Evolutionary conservation across 2,329 filamentous ascomycete species (phyloP).

Genomic region (Botrytis hyacinthi): DNA sequence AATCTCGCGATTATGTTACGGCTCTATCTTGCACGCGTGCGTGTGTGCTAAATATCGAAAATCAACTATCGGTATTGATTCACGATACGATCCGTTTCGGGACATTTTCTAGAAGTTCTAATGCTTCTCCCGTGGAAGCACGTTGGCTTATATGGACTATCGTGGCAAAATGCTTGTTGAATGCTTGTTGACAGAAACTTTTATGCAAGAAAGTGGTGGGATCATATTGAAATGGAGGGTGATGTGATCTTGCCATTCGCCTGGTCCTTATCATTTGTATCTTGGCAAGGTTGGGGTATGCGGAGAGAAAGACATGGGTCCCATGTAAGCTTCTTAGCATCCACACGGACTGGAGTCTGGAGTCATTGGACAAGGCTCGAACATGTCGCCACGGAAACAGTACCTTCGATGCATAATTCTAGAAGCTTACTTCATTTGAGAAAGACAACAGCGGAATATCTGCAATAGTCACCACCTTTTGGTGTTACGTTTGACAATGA

Average conservation of each 20-base stretch:
- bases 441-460: background rate
- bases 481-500: background rate
- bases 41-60: background rate
- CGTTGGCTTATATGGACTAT: background rate
- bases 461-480: background rate
- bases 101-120: background rate
- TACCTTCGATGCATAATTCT: slow-evolving; percentile 12
- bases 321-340: background rate
- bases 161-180: background rate
- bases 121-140: background rate
- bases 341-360: background rate
- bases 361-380: background rate
- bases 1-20: background rate
- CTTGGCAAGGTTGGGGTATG: slow-evolving; percentile 4
- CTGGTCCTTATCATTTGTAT: background rate
- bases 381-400: slow-evolving; percentile 8
- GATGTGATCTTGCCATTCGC: background rate
- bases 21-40: background rate
- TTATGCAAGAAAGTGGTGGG: background rate
- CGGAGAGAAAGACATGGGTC: background rate
- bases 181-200: background rate
- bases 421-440: slow-evolving; percentile 3
- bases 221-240: background rate
- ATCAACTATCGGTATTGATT: background rate
- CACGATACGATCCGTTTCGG: background rate